Evolutionary conservation across 2,329 filamentous ascomycete species (phyloP), one percentile per base, ranked within the genome.

Genomic region (Claviceps digitariae): DNA sequence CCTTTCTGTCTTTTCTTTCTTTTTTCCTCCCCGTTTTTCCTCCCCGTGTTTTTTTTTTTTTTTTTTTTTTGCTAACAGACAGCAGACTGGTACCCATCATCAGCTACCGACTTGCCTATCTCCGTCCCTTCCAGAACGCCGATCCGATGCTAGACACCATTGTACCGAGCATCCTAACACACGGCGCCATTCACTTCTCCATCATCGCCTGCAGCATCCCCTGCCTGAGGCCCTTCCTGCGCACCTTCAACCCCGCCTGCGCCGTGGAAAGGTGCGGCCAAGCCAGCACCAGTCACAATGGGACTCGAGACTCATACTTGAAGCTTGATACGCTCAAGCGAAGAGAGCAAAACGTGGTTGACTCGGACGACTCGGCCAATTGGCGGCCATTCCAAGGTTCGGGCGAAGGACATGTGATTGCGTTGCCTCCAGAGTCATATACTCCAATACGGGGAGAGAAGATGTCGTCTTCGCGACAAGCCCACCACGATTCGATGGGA

Each of bases 141-240:
- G 53, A 53, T 23, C 13, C 15, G 12, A 55, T 31, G 43, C 17
- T 55, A 4, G 31, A 45, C 4, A 55, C 29, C 25, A 48, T 57
- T 7, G 40, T 53, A 12, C 38, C 53, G n/a, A 48, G 50, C 40
- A 53, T 57, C 10, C 23, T 55, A 15, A 53, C 53, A n/a, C 21
- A 52, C n/a, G 53, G 29, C 21, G 53, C 45, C 1, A 47, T 55
- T 4, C 53, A 57, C 12, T 53, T 55, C 45, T 52, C 53, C 38
- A 53, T 57, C 15, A 34, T 52, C 2, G 51, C 53, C 21, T 50
- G 50, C 10, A 55, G 53, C 21, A 44, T 57, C 21, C 53, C 55
- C 5, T 48, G 53, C 17, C 46, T 57, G 12, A 53, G 50, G 21
- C 55, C 55, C 3, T 55, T 57, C 20, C 48, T 55, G n/a, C 46